Conservation (phyloP, 2,329 filamentous ascomycete species). For the Atkinsonella hypoxylon region DNA sequence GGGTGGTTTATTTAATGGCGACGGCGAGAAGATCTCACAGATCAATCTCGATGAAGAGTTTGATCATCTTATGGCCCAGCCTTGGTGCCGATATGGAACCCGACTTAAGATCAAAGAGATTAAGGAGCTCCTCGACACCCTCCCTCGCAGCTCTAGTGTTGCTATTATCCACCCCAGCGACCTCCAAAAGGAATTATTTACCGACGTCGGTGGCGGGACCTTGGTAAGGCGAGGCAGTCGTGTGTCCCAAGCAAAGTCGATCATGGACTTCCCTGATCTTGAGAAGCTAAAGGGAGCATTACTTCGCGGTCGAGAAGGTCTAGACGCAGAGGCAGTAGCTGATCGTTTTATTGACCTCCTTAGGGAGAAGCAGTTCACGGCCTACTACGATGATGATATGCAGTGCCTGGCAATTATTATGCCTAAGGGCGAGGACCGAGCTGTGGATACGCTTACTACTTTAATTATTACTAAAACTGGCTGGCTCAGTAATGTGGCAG, state of each 20-base stretch:
- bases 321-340: constrained; percentile 73
- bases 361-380: constrained; percentile 68
- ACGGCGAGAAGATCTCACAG: constrained; percentile 87
- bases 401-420: constrained; percentile 85
- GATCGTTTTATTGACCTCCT: constrained; percentile 78
- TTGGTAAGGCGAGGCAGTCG: constrained; percentile 73
- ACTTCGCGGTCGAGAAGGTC: constrained; percentile 66
- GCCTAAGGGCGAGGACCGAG: constrained; percentile 52
- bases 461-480: constrained; percentile 89
- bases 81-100: constrained; percentile 92
- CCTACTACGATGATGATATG: constrained; percentile 90
- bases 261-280: constrained; percentile 66
- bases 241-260: constrained; percentile 21
- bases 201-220: constrained; percentile 87
- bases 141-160: constrained; percentile 86
- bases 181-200: constrained; percentile 93
- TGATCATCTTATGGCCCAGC: constrained; percentile 80
- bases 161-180: constrained; percentile 96
- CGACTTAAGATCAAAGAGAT: constrained; percentile 96
- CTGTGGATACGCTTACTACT: constrained; percentile 73
- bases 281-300: constrained; percentile 71
- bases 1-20: constrained; percentile 87
- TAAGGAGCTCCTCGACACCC: constrained; percentile 78
- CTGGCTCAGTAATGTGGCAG: constrained; percentile 88
- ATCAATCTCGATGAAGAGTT: constrained; percentile 98